Conservation (phyloP, 371 early-diverging fungal species). For the Parasitella parasitica region DNA sequence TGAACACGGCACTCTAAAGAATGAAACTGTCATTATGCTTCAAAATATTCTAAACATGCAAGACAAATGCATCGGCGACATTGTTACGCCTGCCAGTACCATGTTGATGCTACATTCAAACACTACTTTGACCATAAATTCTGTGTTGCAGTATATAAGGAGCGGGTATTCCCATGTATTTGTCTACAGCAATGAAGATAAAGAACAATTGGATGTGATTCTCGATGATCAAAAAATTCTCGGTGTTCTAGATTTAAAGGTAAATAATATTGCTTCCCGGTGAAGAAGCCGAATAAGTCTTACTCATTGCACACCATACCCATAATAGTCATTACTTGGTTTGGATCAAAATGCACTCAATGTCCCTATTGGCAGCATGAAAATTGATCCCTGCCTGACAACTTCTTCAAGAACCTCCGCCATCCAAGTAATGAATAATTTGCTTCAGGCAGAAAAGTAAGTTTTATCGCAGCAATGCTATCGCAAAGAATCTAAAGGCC, state of each 20-base stretch:
- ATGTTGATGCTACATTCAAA: conserved; percentile 8
- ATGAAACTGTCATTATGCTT: conserved; percentile 47
- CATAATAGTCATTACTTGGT: background rate
- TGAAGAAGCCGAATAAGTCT: background rate
- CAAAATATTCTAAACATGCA: conserved; percentile 64
- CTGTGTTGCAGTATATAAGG: background rate
- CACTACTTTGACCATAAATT: background rate
- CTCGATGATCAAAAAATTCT: conserved; percentile 1
- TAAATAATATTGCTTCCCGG: background rate
- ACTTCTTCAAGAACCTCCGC: conserved; percentile 7
- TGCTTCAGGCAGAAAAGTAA: conserved; percentile 2
- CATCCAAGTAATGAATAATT: background rate
- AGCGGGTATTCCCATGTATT: conserved; percentile 14
- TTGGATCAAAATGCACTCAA: background rate
- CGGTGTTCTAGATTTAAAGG: conserved; percentile 15
- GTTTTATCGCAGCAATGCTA: background rate
- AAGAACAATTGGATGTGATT: background rate
- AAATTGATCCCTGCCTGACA: conserved; percentile 2
- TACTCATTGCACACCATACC: too few species aligned
- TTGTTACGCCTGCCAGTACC: background rate
- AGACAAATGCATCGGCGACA: conserved; percentile 35
- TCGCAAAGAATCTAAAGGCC: background rate
- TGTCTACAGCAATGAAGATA: conserved; percentile 6
- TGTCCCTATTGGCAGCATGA: conserved; percentile 13
- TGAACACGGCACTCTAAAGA: conserved; percentile 49